phyloP scores from a whole-genome alignment of 495 filamentous ascomycete species.

The Amphirosellinia nigrospora region DNA sequence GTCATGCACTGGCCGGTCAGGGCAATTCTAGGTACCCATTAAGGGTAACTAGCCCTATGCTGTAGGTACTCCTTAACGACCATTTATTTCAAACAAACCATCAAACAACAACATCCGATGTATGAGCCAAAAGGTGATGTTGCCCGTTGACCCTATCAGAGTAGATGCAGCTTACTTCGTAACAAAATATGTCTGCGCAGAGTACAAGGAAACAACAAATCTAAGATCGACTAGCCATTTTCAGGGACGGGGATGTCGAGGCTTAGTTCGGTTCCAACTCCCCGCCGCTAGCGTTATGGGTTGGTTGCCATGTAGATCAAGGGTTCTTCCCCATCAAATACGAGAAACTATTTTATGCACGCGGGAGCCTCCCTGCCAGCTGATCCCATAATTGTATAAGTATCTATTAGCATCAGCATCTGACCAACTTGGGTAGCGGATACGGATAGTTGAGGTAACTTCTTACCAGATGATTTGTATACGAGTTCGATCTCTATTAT shows the following conservation, averaged over 20 bases:
- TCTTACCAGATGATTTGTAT: neutral
- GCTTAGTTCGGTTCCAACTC: conserved; percentile 10
- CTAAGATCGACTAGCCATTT: neutral
- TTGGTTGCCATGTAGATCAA: conserved; percentile 12
- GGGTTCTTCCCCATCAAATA: conserved; percentile 18
- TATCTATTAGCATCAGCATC: neutral
- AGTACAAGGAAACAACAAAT: conserved; percentile 1
- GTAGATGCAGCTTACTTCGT: neutral
- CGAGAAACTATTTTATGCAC: conserved; percentile 10
- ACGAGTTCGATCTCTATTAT: neutral
- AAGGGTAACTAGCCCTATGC: neutral
- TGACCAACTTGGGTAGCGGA: neutral
- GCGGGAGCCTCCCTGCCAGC: neutral
- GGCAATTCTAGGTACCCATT: neutral
- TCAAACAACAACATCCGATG: neutral
- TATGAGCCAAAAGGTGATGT: neutral
- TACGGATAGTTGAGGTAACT: neutral
- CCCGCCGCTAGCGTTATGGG: conserved; percentile 12
- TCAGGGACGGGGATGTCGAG: neutral
- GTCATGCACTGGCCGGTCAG: neutral
- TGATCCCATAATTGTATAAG: too few species aligned
- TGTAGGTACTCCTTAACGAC: neutral
- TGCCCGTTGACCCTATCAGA: neutral
- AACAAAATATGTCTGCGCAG: neutral
- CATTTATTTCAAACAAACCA: neutral